Conservation (phyloP, 106 monocot genomes). For the Xerophyta viscosa region DNA sequence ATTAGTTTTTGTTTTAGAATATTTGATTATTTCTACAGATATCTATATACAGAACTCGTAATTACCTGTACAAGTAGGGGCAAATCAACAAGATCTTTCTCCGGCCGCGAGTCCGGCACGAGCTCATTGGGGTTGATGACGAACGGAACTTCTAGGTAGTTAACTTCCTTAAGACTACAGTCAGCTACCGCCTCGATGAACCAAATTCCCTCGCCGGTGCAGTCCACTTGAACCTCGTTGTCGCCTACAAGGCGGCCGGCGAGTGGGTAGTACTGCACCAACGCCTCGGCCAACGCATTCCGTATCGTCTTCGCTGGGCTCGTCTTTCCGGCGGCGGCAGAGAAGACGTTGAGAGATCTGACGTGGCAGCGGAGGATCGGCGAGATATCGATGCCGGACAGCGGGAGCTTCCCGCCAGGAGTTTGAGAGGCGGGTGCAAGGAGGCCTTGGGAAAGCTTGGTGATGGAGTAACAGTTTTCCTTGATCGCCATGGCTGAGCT, state of each 20-base stretch:
- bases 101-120: constrained; percentile 9
- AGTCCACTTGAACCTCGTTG: constrained; percentile 17
- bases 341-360: constrained; percentile 1
- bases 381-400: not conserved
- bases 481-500: too few relatives aligned
- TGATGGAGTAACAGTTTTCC: not conserved
- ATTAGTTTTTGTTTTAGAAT: too few relatives aligned
- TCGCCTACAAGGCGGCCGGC: not conserved
- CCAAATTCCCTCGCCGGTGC: constrained; percentile 37
- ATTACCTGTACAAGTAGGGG: too few relatives aligned
- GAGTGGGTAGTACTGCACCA: too few relatives aligned
- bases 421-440: too few relatives aligned
- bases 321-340: not conserved
- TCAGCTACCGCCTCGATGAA: constrained; percentile 36
- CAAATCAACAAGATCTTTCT: constrained; percentile 7
- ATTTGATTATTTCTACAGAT: too few relatives aligned
- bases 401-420: too few relatives aligned
- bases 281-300: not conserved
- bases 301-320: not conserved
- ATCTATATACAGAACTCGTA: too few relatives aligned
- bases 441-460: not conserved
- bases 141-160: constrained; percentile 26
- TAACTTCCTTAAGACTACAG: constrained; percentile 31
- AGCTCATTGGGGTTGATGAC: constrained; percentile 19
- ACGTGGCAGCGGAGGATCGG: not conserved